Evolutionary conservation across 805 yeast genomes (phyloP).

Genomic region (Danielozyma ontarioensis): DNA sequence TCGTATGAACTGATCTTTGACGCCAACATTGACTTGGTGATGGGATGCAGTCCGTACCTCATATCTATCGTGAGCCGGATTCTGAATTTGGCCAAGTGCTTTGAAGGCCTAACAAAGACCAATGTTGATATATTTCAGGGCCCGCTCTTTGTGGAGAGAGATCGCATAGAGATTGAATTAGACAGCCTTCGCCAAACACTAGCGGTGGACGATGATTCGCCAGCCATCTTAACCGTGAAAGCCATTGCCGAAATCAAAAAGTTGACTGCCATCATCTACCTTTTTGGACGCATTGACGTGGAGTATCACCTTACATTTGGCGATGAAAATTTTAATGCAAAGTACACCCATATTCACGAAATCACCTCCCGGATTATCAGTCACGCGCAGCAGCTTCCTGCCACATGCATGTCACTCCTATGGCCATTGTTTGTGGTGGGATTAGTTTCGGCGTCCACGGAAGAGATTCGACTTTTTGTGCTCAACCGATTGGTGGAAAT

Average conservation of each 20-base stretch:
- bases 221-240: no score
- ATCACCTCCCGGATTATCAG: conserved; percentile 16
- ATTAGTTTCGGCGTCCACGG: conserved; percentile 22
- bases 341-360: conserved; percentile 7
- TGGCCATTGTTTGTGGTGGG: conserved; percentile 42
- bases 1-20: no score
- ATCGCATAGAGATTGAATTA: conserved; percentile 19
- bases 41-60: conserved; percentile 37
- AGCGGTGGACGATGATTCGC: conserved; percentile 6
- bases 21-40: conserved; percentile 29
- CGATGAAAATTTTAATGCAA: background rate
- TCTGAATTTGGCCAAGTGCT: conserved; percentile 30
- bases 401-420: conserved; percentile 25
- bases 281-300: conserved; percentile 30
- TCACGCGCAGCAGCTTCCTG: conserved; percentile 19
- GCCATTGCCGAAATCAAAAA: conserved; percentile 33
- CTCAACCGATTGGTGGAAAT: conserved; percentile 25
- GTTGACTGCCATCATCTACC: conserved; percentile 27
- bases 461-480: conserved; percentile 35
- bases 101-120: conserved; percentile 23
- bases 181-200: conserved; percentile 16
- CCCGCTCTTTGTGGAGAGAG: conserved; percentile 20
- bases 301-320: conserved; percentile 7
- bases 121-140: conserved; percentile 16
- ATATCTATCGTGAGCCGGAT: conserved; percentile 30